Percentiles rank a stretch among this genome's conserved stretches.
Evolutionary conservation across 139 green algal genomes (phyloP).

Genomic region (Chlorella sorokiniana): DNA sequence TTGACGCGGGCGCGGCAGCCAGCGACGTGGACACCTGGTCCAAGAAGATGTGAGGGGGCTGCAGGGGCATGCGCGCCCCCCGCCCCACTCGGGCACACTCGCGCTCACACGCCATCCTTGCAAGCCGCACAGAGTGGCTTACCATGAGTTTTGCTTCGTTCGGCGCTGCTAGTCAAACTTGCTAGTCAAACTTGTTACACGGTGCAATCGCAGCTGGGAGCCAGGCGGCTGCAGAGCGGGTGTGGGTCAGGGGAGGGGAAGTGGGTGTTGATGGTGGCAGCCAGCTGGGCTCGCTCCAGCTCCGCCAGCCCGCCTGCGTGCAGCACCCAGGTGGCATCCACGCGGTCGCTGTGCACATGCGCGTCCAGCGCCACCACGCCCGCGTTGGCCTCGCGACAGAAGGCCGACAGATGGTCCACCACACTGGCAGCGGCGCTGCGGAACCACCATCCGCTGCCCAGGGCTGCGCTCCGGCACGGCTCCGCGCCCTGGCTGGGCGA

Average conservation of each 20-base stretch:
- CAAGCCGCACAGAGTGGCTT: too few relatives aligned
- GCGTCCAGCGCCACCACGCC: slow-evolving; percentile 25
- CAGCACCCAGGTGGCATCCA: slow-evolving; percentile 12
- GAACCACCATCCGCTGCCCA: not conserved
- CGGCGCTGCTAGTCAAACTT: too few relatives aligned
- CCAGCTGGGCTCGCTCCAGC: not conserved
- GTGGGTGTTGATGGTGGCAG: not conserved
- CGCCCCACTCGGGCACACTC: not conserved
- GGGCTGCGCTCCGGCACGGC: too few relatives aligned
- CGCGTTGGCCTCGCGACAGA: not conserved
- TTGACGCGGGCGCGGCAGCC: not conserved
- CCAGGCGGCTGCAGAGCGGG: too few relatives aligned
- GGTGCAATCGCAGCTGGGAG: too few relatives aligned
- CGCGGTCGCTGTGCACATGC: not conserved
- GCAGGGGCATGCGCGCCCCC: too few relatives aligned
- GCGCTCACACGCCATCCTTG: too few relatives aligned
- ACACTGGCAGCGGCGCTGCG: not conserved
- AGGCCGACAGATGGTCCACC: not conserved
- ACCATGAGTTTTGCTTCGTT: too few relatives aligned
- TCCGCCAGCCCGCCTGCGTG: slow-evolving; percentile 12
- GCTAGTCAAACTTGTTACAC: too few relatives aligned
- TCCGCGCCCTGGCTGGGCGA: too few relatives aligned
- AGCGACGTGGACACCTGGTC: slow-evolving; percentile 11
- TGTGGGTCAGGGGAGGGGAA: not conserved
- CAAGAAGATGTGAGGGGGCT: slow-evolving; percentile 6